Conservation (phyloP, 2,329 filamentous ascomycete genomes). For the Penicillium polonicum region DNA sequence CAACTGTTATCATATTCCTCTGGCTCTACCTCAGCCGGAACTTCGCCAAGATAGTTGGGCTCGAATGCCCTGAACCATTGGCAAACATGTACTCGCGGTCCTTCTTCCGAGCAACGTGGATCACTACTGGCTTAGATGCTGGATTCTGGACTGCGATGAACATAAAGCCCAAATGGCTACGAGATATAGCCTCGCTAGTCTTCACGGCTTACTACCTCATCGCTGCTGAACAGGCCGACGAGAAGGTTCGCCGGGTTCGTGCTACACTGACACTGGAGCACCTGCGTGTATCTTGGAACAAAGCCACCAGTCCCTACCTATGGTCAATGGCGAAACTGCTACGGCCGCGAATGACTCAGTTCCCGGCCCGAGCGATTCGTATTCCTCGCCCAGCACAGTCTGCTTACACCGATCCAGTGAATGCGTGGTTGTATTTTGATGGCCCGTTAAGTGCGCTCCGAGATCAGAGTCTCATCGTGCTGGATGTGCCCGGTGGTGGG, state of each 20-base stretch:
- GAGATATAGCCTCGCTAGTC: constrained; percentile 76
- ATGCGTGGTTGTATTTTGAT: constrained; percentile 92
- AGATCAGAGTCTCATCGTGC: constrained; percentile 71
- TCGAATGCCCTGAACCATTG: constrained; percentile 90
- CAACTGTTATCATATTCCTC: constrained; percentile 79
- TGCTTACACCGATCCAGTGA: constrained; percentile 77
- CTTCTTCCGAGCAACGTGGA: constrained; percentile 96
- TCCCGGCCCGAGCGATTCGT: constrained; percentile 76
- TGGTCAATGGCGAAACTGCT: constrained; percentile 68
- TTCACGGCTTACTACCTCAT: constrained; percentile 91
- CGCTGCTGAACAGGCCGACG: constrained; percentile 89
- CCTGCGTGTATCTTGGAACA: constrained; percentile 91
- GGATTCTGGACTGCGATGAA: constrained; percentile 99
- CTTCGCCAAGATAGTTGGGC: constrained; percentile 85
- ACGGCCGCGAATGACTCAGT: constrained; percentile 75
- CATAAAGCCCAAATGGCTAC: constrained; percentile 74
- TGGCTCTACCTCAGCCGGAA: constrained; percentile 91
- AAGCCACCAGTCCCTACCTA: constrained; percentile 84
- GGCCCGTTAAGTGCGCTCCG: constrained; percentile 76
- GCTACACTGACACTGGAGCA: constrained; percentile 87
- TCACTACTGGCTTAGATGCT: constrained; percentile 89
- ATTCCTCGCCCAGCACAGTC: constrained; percentile 79
- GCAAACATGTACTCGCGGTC: constrained; percentile 89
- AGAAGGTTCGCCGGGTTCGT: constrained; percentile 90
- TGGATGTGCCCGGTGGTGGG: constrained; percentile 91